A percentile compares a stretch with the other conserved stretches of the same genome.
These are phyloP conservation scores for Botrytis cinerea DNA, from an alignment of 2,329 filamentous ascomycete genomes.

Conservation along the genomic window DNA sequence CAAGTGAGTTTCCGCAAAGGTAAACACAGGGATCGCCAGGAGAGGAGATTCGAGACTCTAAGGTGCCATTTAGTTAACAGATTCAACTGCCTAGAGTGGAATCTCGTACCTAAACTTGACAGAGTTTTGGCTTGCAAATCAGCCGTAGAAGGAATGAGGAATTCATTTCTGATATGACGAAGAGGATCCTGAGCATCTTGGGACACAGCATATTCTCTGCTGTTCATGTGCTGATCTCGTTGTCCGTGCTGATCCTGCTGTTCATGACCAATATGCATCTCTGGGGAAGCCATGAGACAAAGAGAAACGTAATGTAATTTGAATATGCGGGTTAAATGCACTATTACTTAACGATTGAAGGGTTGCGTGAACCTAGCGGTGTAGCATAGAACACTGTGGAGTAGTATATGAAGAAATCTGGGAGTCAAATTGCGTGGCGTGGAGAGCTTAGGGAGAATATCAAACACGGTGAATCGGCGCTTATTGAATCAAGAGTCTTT, in stretches of 20 bases:
- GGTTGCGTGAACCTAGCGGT: constrained; percentile 19
- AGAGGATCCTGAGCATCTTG: constrained; percentile 66
- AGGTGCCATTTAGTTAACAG: constrained; percentile 10
- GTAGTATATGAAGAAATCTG: constrained; percentile 11
- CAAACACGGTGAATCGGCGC: constrained; percentile 19
- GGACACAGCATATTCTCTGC: constrained; percentile 38
- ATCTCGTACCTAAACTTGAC: constrained; percentile 32
- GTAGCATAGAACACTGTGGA: constrained; percentile 8
- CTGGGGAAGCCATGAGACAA: constrained; percentile 29
- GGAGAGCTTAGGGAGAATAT: constrained; percentile 13
- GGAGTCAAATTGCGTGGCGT: constrained; percentile 25
- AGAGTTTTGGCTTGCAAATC: constrained; percentile 60
- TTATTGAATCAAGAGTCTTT: constrained; percentile 11
- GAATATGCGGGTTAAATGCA: constrained; percentile 27
- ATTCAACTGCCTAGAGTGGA: constrained; percentile 20
- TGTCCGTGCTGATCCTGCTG: constrained; percentile 22
- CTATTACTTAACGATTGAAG: constrained; percentile 16
- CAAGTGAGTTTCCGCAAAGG: constrained; percentile 78
- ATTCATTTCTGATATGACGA: constrained; percentile 64
- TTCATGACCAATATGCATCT: constrained; percentile 24
- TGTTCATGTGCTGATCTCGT: constrained; percentile 31
- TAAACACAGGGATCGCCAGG: constrained; percentile 53
- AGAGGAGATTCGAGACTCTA: constrained; percentile 32
- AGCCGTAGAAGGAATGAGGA: constrained; percentile 72
- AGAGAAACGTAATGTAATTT: constrained; percentile 34